Evolutionary conservation across 192 early-diverging fungal species (phyloP).

Genomic region (Coemansia pectinata): DNA sequence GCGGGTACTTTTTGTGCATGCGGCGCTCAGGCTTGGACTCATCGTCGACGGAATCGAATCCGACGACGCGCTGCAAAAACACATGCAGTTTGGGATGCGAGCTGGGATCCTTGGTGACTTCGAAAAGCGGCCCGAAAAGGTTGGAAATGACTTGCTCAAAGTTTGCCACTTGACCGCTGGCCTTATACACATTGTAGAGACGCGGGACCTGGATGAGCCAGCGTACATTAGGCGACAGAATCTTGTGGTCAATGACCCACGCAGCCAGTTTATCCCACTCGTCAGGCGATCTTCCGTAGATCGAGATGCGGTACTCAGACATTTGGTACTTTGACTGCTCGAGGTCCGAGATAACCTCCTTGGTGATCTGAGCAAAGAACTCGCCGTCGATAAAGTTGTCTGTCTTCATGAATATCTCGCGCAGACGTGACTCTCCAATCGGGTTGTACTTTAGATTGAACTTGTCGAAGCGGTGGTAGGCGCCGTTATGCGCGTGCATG

Average conservation of each 20-base stretch:
- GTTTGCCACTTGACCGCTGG: constrained; percentile 58
- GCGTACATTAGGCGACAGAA: constrained; percentile 89
- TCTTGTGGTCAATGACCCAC: constrained; percentile 89
- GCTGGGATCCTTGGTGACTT: constrained; percentile 84
- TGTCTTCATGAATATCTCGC: constrained; percentile 96
- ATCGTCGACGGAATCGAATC: constrained; percentile 94
- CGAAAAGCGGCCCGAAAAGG: constrained; percentile 87
- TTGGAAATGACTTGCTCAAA: constrained; percentile 82
- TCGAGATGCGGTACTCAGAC: constrained; percentile 91
- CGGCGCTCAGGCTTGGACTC: constrained; percentile 87
- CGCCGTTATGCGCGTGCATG: constrained; percentile 96
- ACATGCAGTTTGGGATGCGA: constrained; percentile 88
- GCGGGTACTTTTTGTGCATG: constrained; percentile 79
- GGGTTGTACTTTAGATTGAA: constrained; percentile 98
- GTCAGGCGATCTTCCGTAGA: constrained; percentile 79
- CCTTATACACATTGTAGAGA: constrained; percentile 86
- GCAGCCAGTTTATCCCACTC: constrained; percentile 96
- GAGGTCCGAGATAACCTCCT: constrained; percentile 87
- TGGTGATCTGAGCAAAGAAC: constrained; percentile 91
- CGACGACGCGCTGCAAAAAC: constrained; percentile 91
- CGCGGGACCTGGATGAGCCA: constrained; percentile 95
- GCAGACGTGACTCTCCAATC: constrained; percentile 88
- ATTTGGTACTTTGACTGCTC: constrained; percentile 95
- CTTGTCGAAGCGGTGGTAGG: constrained; percentile 96
- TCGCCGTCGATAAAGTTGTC: constrained; percentile 86